phyloP scores from a whole-genome alignment of 345 rosid genomes.

The Draba incana region DNA sequence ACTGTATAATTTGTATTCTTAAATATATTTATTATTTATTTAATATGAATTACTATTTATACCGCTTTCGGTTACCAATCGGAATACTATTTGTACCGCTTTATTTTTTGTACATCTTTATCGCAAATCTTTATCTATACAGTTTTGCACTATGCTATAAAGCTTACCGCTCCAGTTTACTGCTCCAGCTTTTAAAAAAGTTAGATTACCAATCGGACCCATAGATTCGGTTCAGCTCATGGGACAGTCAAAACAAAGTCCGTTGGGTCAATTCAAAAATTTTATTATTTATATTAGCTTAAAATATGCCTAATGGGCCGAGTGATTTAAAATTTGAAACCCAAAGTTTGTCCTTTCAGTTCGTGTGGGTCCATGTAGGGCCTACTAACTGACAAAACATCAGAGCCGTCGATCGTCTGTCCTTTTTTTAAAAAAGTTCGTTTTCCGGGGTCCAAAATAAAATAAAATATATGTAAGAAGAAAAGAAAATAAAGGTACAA shows the following conservation, averaged over 20 bases:
- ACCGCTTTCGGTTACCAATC: too few relatives aligned
- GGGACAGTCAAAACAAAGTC: slow-evolving; percentile 14
- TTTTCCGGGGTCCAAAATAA: slow-evolving; percentile 35
- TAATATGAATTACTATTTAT: too few relatives aligned
- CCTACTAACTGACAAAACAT: slow-evolving; percentile 35
- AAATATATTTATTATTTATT: too few relatives aligned
- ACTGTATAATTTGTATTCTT: too few relatives aligned
- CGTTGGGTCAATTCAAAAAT: slow-evolving; percentile 1
- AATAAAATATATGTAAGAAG: slow-evolving; percentile 16
- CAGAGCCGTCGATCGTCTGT: slow-evolving; percentile 43
- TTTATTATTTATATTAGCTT: not conserved
- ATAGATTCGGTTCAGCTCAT: not conserved
- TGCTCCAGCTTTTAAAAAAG: too few relatives aligned
- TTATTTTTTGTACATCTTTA: too few relatives aligned
- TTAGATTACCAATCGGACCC: too few relatives aligned
- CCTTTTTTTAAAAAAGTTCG: slow-evolving; percentile 17
- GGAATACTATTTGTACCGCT: too few relatives aligned
- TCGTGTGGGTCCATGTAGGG: slow-evolving; percentile 5
- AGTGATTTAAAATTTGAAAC: not conserved
- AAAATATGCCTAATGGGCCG: slow-evolving; percentile 24
- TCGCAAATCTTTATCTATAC: too few relatives aligned
- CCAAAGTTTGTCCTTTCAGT: not conserved
- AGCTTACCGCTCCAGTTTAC: too few relatives aligned
- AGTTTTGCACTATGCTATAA: too few relatives aligned
- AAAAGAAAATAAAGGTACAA: slow-evolving; percentile 23